These are phyloP conservation scores for Vachellia collinsii DNA, from an alignment of 306 rosid species.

Conservation along the genomic window DNA sequence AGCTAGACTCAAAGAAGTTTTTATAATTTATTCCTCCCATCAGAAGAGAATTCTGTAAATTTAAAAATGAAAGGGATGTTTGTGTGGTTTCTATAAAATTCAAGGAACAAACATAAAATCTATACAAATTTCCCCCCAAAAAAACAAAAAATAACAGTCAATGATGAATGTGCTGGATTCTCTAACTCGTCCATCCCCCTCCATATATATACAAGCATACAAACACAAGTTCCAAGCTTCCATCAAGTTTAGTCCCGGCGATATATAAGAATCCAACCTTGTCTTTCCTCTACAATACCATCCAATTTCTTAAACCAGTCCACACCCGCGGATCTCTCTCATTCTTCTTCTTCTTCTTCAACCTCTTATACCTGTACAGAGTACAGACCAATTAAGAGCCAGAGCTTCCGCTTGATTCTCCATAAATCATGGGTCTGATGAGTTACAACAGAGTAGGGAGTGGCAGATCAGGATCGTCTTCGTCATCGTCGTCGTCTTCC, in stretches of 20 bases:
- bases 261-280: constrained; percentile 26
- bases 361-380: constrained; percentile 15
- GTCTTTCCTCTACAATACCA: constrained; percentile 29
- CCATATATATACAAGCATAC: background rate
- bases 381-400: background rate
- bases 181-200: background rate
- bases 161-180: background rate
- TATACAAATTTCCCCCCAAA: background rate
- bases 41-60: background rate
- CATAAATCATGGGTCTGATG: constrained; percentile 45
- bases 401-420: constrained; percentile 18
- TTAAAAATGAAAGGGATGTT: background rate
- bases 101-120: background rate
- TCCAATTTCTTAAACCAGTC: constrained; percentile 27
- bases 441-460: constrained; percentile 52
- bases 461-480: constrained; percentile 19
- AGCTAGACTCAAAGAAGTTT: background rate
- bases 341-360: constrained; percentile 36
- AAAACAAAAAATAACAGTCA: background rate
- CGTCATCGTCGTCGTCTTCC: background rate
- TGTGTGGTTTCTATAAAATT: background rate
- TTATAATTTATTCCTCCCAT: background rate
- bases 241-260: constrained; percentile 25
- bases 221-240: constrained; percentile 16
- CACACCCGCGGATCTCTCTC: constrained; percentile 40